Evolutionary conservation across 2,329 filamentous ascomycete genomes (phyloP), one percentile per base, ranked within the genome.

Genomic region (Xylariaceae sp.): DNA sequence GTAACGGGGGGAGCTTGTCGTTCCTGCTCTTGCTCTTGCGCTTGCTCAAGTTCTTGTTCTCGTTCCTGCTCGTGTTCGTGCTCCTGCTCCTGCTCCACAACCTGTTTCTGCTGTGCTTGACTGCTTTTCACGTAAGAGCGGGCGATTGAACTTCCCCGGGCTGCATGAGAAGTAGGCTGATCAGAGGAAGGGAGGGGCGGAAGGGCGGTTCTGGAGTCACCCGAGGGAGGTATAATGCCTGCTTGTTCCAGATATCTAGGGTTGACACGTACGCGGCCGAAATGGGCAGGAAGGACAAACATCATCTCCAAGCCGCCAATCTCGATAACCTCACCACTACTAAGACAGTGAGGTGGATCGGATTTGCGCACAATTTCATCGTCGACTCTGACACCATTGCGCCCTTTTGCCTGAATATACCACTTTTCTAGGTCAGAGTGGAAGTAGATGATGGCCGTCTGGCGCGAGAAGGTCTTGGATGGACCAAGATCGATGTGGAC

Each of bases 271-370:
- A 92, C 80, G 23, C 84, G 83, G 58, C 78, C 79, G 51, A 84
- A 80, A 65, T 89, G 87, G 23, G 85, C 85, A 0, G 94, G 93
- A n/a, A 96, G 84, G 52, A 97, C 90, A 74, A 99, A 99, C 80
- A 97, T 93, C 94, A 99, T 99, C 77, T 99, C 93, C 0, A 94
- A 89, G 56, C 90, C 90, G 67, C 88, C 89, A 70, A 97, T 90
- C 70, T 96, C 92, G 59, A 99, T 87, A 49, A 97, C 90, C 72
- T 93, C 88, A 59, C 94, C 94, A 68, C 92, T 96, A 48, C 85
- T 84, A 30, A 99, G 81, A 35, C 84, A 77, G 39, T 85, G 82
- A 41, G 84, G 81, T 45, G 82, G 77, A 35, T 77, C 73, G 10
- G 88, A 88, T 55, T 87, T 81, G 68, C 88, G 89, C 58, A 95